These are phyloP conservation scores for Aureobasidium sp. DNA, from an alignment of 2,329 filamentous ascomycete species.

Conservation along the genomic window DNA sequence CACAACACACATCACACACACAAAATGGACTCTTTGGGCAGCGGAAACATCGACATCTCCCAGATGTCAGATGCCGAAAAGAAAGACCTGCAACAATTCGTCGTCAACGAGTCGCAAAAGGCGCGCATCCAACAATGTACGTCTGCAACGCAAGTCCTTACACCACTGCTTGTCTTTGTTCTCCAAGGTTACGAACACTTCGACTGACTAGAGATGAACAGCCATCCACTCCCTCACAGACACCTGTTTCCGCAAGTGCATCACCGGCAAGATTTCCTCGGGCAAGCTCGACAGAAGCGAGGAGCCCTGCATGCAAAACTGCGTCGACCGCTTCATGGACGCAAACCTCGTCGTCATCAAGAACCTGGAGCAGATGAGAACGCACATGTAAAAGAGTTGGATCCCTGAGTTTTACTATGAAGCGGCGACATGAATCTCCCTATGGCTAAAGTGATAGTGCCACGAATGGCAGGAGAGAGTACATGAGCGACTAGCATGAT, in stretches of 20 bases:
- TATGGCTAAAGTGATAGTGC: too few species aligned
- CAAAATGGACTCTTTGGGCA: constrained; percentile 24
- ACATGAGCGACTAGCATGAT: not conserved
- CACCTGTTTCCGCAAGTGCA: constrained; percentile 92
- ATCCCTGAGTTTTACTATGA: too few species aligned
- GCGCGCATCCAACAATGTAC: constrained; percentile 52
- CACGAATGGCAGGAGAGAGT: too few species aligned
- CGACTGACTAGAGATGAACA: not conserved
- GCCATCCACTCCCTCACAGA: constrained; percentile 62
- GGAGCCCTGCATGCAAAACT: constrained; percentile 80
- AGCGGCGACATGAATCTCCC: too few species aligned
- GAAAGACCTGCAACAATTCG: constrained; percentile 77
- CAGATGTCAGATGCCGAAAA: constrained; percentile 76
- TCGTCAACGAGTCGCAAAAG: constrained; percentile 78
- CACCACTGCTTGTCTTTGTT: not conserved
- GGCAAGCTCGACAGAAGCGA: constrained; percentile 68
- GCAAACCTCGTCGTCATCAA: constrained; percentile 76
- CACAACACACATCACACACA: not conserved
- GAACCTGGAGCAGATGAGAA: constrained; percentile 62
- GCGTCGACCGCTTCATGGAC: constrained; percentile 89
- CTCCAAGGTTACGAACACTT: not conserved
- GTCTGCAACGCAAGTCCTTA: not conserved
- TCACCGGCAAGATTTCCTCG: constrained; percentile 63
- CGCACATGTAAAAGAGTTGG: constrained; percentile 5
- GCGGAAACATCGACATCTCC: constrained; percentile 54